Base-by-base conservation (phyloP, 2,329 filamentous ascomycete genomes). In the Verticillium nonalfalfae region DNA sequence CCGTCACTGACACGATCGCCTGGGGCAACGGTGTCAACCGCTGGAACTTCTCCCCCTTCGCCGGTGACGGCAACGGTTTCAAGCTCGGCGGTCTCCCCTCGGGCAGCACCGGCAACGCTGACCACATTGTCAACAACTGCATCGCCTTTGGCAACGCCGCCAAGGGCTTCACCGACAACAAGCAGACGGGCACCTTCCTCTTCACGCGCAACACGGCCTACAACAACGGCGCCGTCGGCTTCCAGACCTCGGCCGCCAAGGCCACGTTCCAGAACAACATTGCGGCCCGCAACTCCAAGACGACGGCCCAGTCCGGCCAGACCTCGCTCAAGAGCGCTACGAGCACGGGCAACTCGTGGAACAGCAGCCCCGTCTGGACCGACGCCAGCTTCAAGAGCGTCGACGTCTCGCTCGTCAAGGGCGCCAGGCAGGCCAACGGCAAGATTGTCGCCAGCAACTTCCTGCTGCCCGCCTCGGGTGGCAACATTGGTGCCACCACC, bases 61-160 rank as follows among this genome's bases (percentile, higher is more conserved):
- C 75, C 26, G 78, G 78, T 18, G 78, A 81, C 57, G 78, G 78
- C 38, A 81, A 81, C 65, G 77, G 79, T 15, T 79, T 80, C 74
- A 79, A 81, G 68, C 74, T 81, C 3, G 76, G 77, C 33, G 74
- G 75, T 35, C 70, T 69, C 55, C 69, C 74, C 55, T 71, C 71
- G 2, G 73, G 68, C 11, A 70, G 72, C 40, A 70, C 73, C 33
- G 72, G 69, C 13, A 67, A 77, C 0, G 77, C 77, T 0, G 72
- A 77, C 68, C 78, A 81, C 62, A 70, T 78, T 45, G 66, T 80
- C 59, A 73, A 70, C 57, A 81, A 81, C 70, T 75, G 70, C 64
- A 78, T 79, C 31, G 74, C 78, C 6, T 81, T 79, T 65, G 62
- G 68, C 54, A 81, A 81, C 63, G 70, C 70, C 0, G 73, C 72